Evolutionary conservation across 83 land plant species (phyloP).

Genomic region (Diphasiastrum complanatum): DNA sequence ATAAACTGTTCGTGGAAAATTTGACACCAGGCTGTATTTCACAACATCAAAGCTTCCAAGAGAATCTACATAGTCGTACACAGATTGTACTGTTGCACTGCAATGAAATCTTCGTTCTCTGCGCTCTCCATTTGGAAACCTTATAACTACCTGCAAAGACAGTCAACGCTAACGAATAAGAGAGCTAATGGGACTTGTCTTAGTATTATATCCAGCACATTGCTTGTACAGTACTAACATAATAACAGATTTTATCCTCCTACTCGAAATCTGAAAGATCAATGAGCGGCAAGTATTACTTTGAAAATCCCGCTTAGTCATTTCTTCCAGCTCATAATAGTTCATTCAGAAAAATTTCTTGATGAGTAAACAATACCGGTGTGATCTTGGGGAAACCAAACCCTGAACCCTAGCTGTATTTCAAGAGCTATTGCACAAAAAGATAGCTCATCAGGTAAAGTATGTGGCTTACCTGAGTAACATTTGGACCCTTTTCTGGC

Average conservation of each 20-base stretch:
- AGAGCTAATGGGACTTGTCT: neutral
- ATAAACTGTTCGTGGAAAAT: slow-evolving; percentile 83
- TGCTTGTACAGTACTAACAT: no score
- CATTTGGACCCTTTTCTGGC: slow-evolving; percentile 3
- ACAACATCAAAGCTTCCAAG: slow-evolving; percentile 56
- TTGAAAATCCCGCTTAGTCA: no score
- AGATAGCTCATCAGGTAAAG: neutral
- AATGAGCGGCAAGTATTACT: no score
- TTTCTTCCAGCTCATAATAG: no score
- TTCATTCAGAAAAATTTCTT: neutral
- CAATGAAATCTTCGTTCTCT: slow-evolving; percentile 78
- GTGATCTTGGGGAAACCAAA: neutral
- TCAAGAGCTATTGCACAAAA: neutral
- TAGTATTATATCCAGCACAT: neutral
- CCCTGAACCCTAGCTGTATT: neutral
- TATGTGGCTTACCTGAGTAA: slow-evolving; percentile 2
- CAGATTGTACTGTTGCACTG: slow-evolving; percentile 51
- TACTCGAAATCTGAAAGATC: no score
- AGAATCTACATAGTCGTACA: slow-evolving; percentile 94
- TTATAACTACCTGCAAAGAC: slow-evolving; percentile 77
- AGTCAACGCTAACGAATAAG: no score
- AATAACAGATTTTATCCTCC: no score
- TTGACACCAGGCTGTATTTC: slow-evolving; percentile 75
- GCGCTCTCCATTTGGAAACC: slow-evolving; percentile 90
- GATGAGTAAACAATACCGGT: neutral